A percentile compares a stretch with the other conserved stretches of the same genome.
These are phyloP conservation scores for Colletotrichum somersetense DNA, from an alignment of 2,329 filamentous ascomycete species.

Conservation along the genomic window DNA sequence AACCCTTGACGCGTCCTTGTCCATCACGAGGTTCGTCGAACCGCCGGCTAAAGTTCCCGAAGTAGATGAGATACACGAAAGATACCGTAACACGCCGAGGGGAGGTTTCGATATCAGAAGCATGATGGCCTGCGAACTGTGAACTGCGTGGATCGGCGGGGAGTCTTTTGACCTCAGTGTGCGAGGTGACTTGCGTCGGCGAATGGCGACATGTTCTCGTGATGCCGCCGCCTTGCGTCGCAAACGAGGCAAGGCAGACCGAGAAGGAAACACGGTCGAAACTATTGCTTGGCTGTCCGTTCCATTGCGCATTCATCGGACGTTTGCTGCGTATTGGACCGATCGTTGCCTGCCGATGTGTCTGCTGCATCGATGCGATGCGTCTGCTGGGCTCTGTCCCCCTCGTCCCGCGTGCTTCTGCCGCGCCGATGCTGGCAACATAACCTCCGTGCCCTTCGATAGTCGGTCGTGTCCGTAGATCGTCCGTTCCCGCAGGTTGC, in stretches of 20 bases:
- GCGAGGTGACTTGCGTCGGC: neutral
- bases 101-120: too few relatives aligned
- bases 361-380: neutral
- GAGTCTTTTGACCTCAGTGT: neutral
- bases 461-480: neutral
- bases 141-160: neutral
- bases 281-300: constrained; percentile 3
- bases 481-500: constrained; percentile 10
- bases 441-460: neutral
- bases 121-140: neutral
- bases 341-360: constrained; percentile 8
- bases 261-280: neutral
- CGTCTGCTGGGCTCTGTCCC: neutral
- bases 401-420: neutral
- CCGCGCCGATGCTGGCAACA: neutral
- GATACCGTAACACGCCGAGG: neutral
- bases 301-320: constrained; percentile 1
- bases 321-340: neutral
- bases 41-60: neutral
- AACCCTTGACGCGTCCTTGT: constrained; percentile 4
- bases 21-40: neutral
- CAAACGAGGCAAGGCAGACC: neutral
- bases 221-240: neutral
- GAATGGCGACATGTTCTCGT: neutral
- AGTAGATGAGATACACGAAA: neutral